phyloP scores from a whole-genome alignment of 495 filamentous ascomycete genomes.

The Sabuloglossum arenarium region DNA sequence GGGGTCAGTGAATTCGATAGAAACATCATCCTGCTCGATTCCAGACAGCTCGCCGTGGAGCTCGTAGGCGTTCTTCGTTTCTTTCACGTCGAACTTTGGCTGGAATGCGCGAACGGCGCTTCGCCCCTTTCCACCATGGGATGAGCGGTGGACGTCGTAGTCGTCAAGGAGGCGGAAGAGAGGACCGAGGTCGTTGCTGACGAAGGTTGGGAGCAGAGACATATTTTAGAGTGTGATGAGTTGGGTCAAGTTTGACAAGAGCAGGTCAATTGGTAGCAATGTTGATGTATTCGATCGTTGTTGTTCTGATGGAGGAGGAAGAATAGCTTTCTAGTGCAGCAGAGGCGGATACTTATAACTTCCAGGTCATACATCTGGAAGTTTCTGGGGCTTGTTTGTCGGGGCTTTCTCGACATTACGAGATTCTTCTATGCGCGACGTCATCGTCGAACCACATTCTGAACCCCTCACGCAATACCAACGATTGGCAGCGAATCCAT shows the following conservation, averaged over 20 bases:
- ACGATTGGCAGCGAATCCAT: no score
- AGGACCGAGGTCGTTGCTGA: conserved; percentile 32
- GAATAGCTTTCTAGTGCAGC: no score
- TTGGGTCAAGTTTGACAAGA: no score
- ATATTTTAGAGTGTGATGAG: conserved; percentile 22
- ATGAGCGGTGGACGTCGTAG: conserved; percentile 33
- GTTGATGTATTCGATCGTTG: background rate
- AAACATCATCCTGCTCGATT: conserved; percentile 51
- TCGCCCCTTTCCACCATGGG: conserved; percentile 7
- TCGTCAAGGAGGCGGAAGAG: conserved; percentile 64
- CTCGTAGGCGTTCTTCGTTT: conserved; percentile 44
- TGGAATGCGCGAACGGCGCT: conserved; percentile 24
- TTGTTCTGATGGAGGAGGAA: background rate
- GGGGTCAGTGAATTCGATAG: conserved; percentile 67
- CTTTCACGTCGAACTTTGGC: conserved; percentile 66
- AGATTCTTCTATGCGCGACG: no score
- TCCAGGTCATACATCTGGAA: no score
- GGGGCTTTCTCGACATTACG: no score
- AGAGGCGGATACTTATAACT: no score
- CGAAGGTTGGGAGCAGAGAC: conserved; percentile 40
- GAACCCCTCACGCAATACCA: no score
- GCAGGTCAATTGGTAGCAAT: no score
- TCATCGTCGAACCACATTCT: no score
- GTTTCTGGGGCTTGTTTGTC: no score
- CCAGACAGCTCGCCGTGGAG: conserved; percentile 82